A percentile compares a stretch with the other conserved stretches of the same genome.
These are phyloP conservation scores for Acer negundo DNA, from an alignment of 345 rosid species.

Conservation along the genomic window DNA sequence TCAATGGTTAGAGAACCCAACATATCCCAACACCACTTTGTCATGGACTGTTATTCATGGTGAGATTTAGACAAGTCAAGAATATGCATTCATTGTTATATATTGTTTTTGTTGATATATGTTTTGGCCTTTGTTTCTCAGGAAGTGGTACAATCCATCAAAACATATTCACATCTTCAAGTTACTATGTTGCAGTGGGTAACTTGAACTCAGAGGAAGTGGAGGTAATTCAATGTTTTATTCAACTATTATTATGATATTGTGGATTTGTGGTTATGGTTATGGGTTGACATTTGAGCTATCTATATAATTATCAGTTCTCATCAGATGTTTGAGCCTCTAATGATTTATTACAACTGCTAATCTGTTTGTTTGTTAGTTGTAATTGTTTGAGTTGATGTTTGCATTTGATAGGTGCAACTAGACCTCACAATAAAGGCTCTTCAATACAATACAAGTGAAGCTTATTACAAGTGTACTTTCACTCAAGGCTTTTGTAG, in stretches of 20 bases:
- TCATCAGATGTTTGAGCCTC: background rate
- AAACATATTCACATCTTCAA: conserved; percentile 62
- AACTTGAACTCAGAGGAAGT: conserved; percentile 73
- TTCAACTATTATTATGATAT: background rate
- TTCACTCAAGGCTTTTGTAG: conserved; percentile 58
- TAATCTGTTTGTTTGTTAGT: conserved; percentile 1
- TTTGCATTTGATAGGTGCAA: conserved; percentile 56
- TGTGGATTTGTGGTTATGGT: background rate
- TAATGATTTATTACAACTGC: conserved; percentile 3
- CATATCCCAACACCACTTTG: conserved; percentile 77
- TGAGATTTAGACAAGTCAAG: conserved; percentile 27
- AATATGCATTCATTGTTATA: conserved; percentile 16
- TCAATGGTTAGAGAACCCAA: conserved; percentile 83
- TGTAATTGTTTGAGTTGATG: conserved; percentile 14
- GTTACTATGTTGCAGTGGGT: conserved; percentile 78
- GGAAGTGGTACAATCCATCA: conserved; percentile 71
- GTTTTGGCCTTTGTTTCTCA: conserved; percentile 28
- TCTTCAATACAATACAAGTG: conserved; percentile 65
- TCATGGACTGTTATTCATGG: conserved; percentile 84
- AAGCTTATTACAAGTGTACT: conserved; percentile 78
- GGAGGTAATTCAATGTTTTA: conserved; percentile 42
- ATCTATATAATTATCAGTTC: background rate
- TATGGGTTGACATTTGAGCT: background rate
- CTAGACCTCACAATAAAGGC: conserved; percentile 57
- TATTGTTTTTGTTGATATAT: conserved; percentile 8